These are phyloP conservation scores for Picea mariana DNA, from an alignment of 83 land plant species.

Conservation along the genomic window DNA sequence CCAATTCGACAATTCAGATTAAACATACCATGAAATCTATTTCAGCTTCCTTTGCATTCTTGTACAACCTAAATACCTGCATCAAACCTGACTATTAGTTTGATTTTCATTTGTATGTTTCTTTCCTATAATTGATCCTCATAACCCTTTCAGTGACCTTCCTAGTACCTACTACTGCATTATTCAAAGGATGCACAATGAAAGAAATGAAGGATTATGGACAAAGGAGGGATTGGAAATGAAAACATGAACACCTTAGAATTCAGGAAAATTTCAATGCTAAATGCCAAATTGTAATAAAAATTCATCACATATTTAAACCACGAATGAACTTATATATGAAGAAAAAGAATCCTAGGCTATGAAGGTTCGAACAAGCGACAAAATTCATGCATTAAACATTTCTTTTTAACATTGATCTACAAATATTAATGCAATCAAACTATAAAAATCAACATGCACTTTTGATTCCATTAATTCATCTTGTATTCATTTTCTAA, in stretches of 20 bases:
- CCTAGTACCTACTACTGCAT: not conserved
- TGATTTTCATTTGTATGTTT: not conserved
- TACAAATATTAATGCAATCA: too few relatives aligned
- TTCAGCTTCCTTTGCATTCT: slow-evolving; percentile 79
- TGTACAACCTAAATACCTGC: slow-evolving; percentile 77
- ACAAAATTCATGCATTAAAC: not conserved
- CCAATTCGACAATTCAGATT: not conserved
- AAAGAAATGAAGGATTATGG: not conserved
- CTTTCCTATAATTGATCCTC: not conserved
- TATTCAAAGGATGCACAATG: too few relatives aligned
- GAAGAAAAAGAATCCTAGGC: not conserved
- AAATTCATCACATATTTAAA: not conserved
- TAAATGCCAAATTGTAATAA: not conserved
- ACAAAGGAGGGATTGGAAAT: not conserved
- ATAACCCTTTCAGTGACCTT: not conserved
- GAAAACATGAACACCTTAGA: not conserved
- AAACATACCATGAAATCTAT: slow-evolving; percentile 74
- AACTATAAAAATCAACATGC: too few relatives aligned
- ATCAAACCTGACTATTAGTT: slow-evolving; percentile 13
- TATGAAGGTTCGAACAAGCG: not conserved
- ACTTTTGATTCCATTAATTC: too few relatives aligned
- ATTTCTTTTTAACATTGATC: not conserved
- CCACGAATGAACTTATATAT: not conserved
- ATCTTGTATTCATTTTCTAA: too few relatives aligned
- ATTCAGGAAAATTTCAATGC: too few relatives aligned